Conservation (phyloP, 1,139 yeast genomes). For the Lodderomyces orthopsilosis region DNA sequence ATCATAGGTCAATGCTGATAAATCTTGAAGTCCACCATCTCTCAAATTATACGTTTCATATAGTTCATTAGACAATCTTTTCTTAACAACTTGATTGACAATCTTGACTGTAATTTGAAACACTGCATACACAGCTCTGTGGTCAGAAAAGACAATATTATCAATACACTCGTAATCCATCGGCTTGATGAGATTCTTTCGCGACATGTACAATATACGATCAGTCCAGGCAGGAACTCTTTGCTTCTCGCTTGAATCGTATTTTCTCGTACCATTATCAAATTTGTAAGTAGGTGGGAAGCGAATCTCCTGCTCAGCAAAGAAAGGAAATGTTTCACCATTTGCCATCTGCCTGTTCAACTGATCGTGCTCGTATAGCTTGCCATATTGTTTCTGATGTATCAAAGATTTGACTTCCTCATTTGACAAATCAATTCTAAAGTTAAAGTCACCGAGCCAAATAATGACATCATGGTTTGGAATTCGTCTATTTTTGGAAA, state of each 20-base stretch:
- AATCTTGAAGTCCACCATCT: slow-evolving; percentile 42
- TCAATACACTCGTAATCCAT: slow-evolving; percentile 61
- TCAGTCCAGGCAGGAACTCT: slow-evolving; percentile 98
- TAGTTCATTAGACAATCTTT: slow-evolving; percentile 54
- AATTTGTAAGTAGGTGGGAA: slow-evolving; percentile 92
- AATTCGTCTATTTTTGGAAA: slow-evolving; percentile 47
- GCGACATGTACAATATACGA: slow-evolving; percentile 50
- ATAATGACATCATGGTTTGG: slow-evolving; percentile 82
- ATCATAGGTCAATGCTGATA: slow-evolving; percentile 25
- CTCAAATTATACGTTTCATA: slow-evolving; percentile 54
- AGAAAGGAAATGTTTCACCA: slow-evolving; percentile 65
- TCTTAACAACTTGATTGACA: slow-evolving; percentile 63
- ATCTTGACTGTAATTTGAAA: slow-evolving; percentile 68
- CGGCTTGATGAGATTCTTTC: slow-evolving; percentile 61
- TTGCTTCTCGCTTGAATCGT: slow-evolving; percentile 88
- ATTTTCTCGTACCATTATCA: slow-evolving; percentile 73
- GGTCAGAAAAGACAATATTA: slow-evolving; percentile 77
- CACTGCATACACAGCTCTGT: slow-evolving; percentile 84
- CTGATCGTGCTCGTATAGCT: slow-evolving; percentile 73
- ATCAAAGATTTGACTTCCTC: slow-evolving; percentile 63
- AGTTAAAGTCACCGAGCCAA: slow-evolving; percentile 93
- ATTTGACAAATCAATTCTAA: slow-evolving; percentile 68
- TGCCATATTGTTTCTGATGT: slow-evolving; percentile 47
- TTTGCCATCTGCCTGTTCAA: slow-evolving; percentile 65
- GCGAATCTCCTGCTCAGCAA: slow-evolving; percentile 69